Evolutionary conservation across 192 early-diverging fungal genomes (phyloP), one percentile per base, ranked within the genome.

Genomic region (Coemansia sp.): DNA sequence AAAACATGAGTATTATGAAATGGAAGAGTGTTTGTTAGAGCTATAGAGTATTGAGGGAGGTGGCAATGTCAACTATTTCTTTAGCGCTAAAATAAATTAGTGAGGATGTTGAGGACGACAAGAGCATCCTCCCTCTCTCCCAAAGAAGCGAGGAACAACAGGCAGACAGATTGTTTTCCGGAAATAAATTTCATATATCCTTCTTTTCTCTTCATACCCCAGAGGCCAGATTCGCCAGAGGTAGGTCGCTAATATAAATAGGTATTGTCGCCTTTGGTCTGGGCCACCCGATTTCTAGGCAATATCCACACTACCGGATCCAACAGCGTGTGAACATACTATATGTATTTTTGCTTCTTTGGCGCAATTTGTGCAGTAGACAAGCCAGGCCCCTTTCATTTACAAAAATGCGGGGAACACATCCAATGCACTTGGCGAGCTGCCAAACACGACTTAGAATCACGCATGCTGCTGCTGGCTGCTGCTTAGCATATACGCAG

Each of bases 301-400:
- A 54, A 54, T 54, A 54, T 14, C 51, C 51, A 54, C 29, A 14
- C 51, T 27, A 54, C 51, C 27, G 51, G 51, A 31, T n/a, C 51
- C 51, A 25, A 54, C 51, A 54, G 51, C 51, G 51, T 54, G 51
- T 25, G 51, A 24, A 31, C 29, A 17, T 53, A n/a, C 17, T 22
- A 14, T 54, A 54, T 54, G n/a, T 54, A 31, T n/a, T n/a, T 3
- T 31, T 32, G n/a, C n/a, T 29, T 11, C 24, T 15, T 31, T 31
- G 27, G 27, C 4, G 51, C 27, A 31, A 54, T 54, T 31, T 17
- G 27, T 31, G 27, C 29, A 53, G 32, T 53, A 54, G 51, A 31
- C 25, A 14, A n/a, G 49, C 14, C 15, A 24, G 24, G 51, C n/a
- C 25, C 51, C 27, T 31, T 11, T 1, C 27, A 31, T 54, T 11